Evolutionary conservation across 306 rosid genomes (phyloP).

Genomic region (Ormosia semicastrata): DNA sequence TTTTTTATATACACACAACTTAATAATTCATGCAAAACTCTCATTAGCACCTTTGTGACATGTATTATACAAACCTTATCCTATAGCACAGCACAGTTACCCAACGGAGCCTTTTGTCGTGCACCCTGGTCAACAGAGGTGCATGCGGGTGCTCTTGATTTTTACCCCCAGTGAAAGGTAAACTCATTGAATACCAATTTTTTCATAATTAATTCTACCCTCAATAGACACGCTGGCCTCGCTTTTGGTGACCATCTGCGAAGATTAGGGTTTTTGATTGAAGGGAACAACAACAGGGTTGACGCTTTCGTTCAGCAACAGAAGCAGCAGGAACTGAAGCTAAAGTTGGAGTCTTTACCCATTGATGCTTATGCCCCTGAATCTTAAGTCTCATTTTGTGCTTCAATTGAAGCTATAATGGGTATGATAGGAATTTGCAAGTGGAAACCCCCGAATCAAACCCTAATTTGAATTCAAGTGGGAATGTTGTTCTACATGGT

Average conservation of each 20-base stretch:
- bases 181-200: too few species aligned
- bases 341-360: slow-evolving; percentile 70
- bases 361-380: slow-evolving; percentile 43
- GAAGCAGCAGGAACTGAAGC: slow-evolving; percentile 51
- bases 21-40: not conserved
- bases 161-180: too few species aligned
- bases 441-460: slow-evolving; percentile 25
- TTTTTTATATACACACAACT: not conserved
- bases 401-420: slow-evolving; percentile 28
- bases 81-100: not conserved
- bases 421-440: slow-evolving; percentile 48
- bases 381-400: slow-evolving; percentile 20
- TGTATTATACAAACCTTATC: not conserved
- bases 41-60: not conserved
- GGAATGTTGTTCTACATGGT: slow-evolving; percentile 37
- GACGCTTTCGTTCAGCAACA: slow-evolving; percentile 45
- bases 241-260: slow-evolving; percentile 47
- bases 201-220: too few species aligned
- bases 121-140: too few species aligned
- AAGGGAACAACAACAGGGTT: not conserved
- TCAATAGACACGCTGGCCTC: slow-evolving; percentile 1
- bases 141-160: too few species aligned
- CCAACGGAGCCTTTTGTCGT: not conserved
- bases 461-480: slow-evolving; percentile 31
- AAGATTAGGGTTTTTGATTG: slow-evolving; percentile 56